Evolutionary conservation across 352 stramenopile species (phyloP), one percentile per base, ranked within the genome.

Genomic region (Phytophthora hibernalis): DNA sequence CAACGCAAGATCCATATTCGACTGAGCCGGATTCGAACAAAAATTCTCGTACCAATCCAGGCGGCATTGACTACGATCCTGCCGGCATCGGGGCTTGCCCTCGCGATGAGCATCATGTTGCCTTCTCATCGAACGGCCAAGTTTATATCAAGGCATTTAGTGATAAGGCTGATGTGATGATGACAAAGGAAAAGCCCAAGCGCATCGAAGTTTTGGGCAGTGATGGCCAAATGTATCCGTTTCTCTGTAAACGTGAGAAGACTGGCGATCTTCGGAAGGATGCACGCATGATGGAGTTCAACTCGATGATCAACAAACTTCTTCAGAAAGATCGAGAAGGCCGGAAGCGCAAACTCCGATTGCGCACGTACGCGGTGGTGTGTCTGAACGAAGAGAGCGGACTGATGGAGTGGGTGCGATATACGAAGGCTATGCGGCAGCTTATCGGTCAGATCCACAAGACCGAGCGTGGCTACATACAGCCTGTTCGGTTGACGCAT

Each of bases 211-310:
- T 98, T 31, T 44, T 92, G 15, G 85, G 87, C 7, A 92, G 68
- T 15, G 80, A 94, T 54, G 93, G 93, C 0, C 59, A 85, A 18
- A 59, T 74, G 30, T 96, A 97, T 56, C 80, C 90, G 35, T 98
- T 99, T 70, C 63, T 99, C 43, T 98, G 93, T 74, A 99, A 99
- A 61, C 90, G 98, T 47, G 98, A 99, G 74, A 98, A 97, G 64
- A 98, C 97, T 37, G 98, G 98, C 6, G 98, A 99, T 75, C 83
- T 99, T 50, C 88, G 98, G 38, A 99, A 99, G 83, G 98, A 99
- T 82, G 94, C 97, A 20, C 93, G 98, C 37, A 98, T 99, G 77
- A 99, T 99, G 95, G 98, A 99, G 77, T 98, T 99, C 54, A 99
- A 99, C 68, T 98, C 92, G 55, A 98, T 99, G 66, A 98, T 99